Conservation (phyloP, 169 alveolate genomes). For the Pseudocohnilembus persalinus region DNA sequence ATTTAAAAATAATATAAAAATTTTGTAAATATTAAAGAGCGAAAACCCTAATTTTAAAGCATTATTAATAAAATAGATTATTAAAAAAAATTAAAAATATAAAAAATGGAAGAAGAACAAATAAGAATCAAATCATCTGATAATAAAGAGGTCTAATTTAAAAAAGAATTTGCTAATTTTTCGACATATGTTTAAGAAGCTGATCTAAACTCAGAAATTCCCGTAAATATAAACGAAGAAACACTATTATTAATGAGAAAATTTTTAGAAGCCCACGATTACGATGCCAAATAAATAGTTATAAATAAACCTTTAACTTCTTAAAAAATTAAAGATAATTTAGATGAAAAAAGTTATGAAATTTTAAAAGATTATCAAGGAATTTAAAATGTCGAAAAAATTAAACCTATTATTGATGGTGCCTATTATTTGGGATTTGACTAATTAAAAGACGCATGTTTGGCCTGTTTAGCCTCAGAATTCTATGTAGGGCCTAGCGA, state of each 20-base stretch:
- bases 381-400: constrained; percentile 5
- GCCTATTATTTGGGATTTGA: constrained; percentile 18
- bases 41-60: no score
- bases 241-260: constrained; percentile 6
- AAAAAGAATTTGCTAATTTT: constrained; percentile 1
- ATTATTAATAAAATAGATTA: no score
- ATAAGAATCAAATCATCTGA: no score
- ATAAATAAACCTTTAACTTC: constrained; percentile 7
- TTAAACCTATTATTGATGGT: constrained; percentile 12
- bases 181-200: constrained; percentile 1
- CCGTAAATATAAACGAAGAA: not conserved
- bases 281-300: not conserved
- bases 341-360: constrained; percentile 2
- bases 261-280: constrained; percentile 19
- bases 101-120: no score
- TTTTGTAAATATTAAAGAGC: no score
- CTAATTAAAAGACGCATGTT: constrained; percentile 18
- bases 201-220: not conserved
- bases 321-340: not conserved
- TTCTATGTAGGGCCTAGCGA: constrained; percentile 20
- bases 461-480: constrained; percentile 5
- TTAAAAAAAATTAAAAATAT: no score
- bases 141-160: not conserved
- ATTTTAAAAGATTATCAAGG: constrained; percentile 12
- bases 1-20: no score